Evolutionary conservation across 768 basidiomycete genomes (phyloP).

Genomic region (Rhodotorula toruloides): DNA sequence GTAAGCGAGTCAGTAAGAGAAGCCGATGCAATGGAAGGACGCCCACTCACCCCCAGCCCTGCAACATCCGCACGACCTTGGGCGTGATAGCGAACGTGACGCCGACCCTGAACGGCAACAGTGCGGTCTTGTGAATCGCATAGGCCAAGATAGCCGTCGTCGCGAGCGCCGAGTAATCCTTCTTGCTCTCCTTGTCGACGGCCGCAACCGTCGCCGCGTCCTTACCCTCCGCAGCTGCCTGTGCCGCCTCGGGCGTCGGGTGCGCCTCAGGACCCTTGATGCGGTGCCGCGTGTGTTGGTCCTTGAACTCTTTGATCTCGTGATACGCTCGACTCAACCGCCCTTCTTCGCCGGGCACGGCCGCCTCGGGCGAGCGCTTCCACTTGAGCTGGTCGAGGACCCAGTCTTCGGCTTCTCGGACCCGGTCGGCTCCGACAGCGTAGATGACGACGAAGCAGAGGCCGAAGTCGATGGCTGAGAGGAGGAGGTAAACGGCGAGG

Average conservation of each 20-base stretch:
- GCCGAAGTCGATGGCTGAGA: constrained; percentile 73
- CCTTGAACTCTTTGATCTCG: constrained; percentile 19
- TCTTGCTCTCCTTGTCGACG: constrained; percentile 14
- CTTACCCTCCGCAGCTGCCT: neutral
- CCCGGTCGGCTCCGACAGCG: constrained; percentile 82
- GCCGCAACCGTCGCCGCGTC: neutral
- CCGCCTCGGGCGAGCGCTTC: constrained; percentile 22
- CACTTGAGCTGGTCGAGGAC: constrained; percentile 50
- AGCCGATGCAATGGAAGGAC: neutral
- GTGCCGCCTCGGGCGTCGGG: neutral
- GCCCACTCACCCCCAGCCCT: constrained; percentile 33
- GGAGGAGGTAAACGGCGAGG: constrained; percentile 73
- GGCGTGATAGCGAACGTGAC: constrained; percentile 57
- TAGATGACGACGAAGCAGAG: constrained; percentile 79
- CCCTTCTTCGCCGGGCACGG: constrained; percentile 22
- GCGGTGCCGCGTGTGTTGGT: constrained; percentile 22
- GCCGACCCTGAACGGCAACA: constrained; percentile 82
- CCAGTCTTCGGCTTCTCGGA: constrained; percentile 58
- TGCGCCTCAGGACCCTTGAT: neutral
- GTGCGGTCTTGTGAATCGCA: constrained; percentile 88
- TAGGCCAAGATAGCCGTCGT: constrained; percentile 91
- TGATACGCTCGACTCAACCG: constrained; percentile 21
- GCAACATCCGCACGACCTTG: constrained; percentile 29
- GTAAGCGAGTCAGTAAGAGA: neutral
- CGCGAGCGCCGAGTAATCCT: constrained; percentile 69